Percentiles rank a stretch among this genome's conserved stretches.
These are phyloP conservation scores for Saprolegnia diclina DNA, from an alignment of 352 stramenopile species.

Conservation along the genomic window DNA sequence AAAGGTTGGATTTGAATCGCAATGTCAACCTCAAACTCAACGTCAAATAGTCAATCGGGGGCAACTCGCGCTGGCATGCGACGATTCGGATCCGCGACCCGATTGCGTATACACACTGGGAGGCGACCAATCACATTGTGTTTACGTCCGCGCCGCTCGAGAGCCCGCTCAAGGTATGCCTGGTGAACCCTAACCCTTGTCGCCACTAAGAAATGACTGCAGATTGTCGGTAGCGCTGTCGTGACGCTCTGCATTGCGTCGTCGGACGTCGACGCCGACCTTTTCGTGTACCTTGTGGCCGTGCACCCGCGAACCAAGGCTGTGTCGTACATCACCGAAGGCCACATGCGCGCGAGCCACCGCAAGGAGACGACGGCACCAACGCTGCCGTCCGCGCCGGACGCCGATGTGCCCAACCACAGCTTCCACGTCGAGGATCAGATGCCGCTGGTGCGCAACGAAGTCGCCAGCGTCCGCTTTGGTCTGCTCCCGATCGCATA, in stretches of 20 bases:
- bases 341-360: slow-evolving; percentile 11
- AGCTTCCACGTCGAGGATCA: not conserved
- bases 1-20: not conserved
- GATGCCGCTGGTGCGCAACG: not conserved
- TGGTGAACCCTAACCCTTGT: not conserved
- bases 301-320: not conserved
- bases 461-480: not conserved
- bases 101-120: slow-evolving; percentile 6
- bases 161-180: not conserved
- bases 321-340: slow-evolving; percentile 13
- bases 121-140: slow-evolving; percentile 5
- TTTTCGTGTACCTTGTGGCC: slow-evolving; percentile 14
- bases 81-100: slow-evolving; percentile 11
- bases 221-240: slow-evolving; percentile 12
- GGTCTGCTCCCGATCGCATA: slow-evolving; percentile 14
- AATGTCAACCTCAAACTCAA: too few species aligned
- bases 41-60: not conserved
- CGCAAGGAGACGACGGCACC: not conserved
- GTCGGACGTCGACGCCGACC: not conserved
- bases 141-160: slow-evolving; percentile 7
- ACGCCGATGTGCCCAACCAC: slow-evolving; percentile 4
- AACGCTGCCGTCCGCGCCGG: not conserved
- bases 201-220: not conserved
- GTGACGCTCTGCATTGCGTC: slow-evolving; percentile 13
- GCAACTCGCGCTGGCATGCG: slow-evolving; percentile 12